These are phyloP conservation scores for Pilatotrama ljubarskyi DNA, from an alignment of 768 basidiomycete genomes.

Conservation along the genomic window DNA sequence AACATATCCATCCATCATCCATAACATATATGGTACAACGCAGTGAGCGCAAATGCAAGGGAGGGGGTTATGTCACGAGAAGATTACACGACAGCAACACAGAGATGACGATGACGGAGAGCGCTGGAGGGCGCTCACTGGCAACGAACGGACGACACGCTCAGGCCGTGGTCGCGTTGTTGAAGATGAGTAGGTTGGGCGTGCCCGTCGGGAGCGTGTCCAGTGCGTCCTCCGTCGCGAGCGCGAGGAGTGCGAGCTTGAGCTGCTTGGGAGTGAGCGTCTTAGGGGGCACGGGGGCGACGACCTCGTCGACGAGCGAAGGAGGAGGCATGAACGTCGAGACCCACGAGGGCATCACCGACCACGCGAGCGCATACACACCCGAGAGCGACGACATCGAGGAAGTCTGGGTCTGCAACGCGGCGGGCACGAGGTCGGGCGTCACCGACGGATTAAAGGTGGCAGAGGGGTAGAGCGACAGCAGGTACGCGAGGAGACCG, in stretches of 20 bases:
- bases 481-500: conserved; percentile 88
- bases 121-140: not conserved
- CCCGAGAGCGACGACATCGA: conserved; percentile 41
- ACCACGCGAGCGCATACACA: conserved; percentile 55
- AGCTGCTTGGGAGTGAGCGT: conserved; percentile 67
- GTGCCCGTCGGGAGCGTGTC: conserved; percentile 49
- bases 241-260: conserved; percentile 68
- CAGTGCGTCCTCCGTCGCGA: conserved; percentile 57
- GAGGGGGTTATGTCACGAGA: conserved; percentile 19
- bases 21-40: conserved; percentile 11
- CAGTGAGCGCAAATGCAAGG: conserved; percentile 2
- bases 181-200: conserved; percentile 75
- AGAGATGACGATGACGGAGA: not conserved
- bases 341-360: conserved; percentile 59
- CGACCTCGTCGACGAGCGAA: conserved; percentile 41
- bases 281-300: conserved; percentile 46
- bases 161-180: conserved; percentile 53
- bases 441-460: conserved; percentile 56
- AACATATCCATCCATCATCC: conserved; percentile 6
- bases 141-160: not conserved
- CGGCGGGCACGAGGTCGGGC: conserved; percentile 39
- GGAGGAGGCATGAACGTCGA: conserved; percentile 57
- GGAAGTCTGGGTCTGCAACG: conserved; percentile 35
- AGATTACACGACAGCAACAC: conserved; percentile 17
- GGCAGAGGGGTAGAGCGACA: conserved; percentile 79